phyloP scores from a whole-genome alignment of 2,329 filamentous ascomycete species.

The Alternaria novae-zelandiae region DNA sequence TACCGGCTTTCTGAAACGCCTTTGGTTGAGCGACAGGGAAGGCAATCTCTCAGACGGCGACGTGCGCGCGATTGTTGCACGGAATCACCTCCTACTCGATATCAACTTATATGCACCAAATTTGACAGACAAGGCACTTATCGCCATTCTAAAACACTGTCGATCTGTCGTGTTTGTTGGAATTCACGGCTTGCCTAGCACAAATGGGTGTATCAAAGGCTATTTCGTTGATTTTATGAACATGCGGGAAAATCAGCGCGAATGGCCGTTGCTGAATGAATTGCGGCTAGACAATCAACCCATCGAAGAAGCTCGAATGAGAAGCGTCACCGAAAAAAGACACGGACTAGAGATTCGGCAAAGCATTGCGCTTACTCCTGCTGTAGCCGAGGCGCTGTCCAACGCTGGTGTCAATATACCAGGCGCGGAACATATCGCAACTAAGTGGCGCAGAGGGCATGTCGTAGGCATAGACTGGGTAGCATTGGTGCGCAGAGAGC shows the following conservation, averaged over 20 bases:
- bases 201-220: not conserved
- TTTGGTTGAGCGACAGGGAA: not conserved
- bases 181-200: not conserved
- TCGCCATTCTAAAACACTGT: not conserved
- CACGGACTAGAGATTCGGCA: too few species aligned
- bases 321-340: not conserved
- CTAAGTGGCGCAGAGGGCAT: not conserved
- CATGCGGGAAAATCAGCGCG: not conserved
- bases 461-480: not conserved
- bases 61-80: not conserved
- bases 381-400: not conserved
- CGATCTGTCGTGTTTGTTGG: not conserved
- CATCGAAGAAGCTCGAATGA: not conserved
- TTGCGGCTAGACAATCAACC: not conserved
- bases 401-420: not conserved
- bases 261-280: not conserved
- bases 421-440: too few species aligned
- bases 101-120: not conserved
- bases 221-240: not conserved
- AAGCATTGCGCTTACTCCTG: too few species aligned
- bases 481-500: not conserved
- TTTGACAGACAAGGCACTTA: not conserved
- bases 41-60: not conserved
- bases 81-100: not conserved
- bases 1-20: not conserved